Evolutionary conservation across 1,284 basidiomycete species (phyloP).

Genomic region (Chondrostereum purpureum): DNA sequence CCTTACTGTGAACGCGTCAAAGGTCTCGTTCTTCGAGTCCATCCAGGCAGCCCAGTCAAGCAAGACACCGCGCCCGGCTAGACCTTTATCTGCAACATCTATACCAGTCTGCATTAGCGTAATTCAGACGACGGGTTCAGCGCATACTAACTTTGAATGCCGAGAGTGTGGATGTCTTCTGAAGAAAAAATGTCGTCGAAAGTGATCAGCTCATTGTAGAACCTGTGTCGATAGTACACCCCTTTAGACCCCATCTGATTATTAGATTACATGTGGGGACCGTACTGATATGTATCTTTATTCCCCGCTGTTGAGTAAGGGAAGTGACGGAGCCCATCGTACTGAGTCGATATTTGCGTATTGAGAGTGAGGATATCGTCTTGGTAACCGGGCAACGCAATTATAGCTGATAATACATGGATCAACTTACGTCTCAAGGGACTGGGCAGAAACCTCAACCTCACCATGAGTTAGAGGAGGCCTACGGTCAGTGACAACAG

Average conservation of each 20-base stretch:
- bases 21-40: conserved; percentile 4
- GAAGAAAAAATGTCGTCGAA: conserved; percentile 10
- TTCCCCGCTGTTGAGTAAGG: conserved; percentile 10
- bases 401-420: too few relatives aligned
- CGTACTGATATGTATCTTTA: conserved; percentile 8
- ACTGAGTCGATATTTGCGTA: conserved; percentile 13
- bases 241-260: neutral
- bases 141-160: conserved; percentile 11
- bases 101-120: neutral
- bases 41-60: conserved; percentile 7
- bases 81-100: conserved; percentile 10
- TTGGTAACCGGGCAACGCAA: conserved; percentile 7
- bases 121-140: neutral
- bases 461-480: conserved; percentile 7
- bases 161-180: conserved; percentile 6
- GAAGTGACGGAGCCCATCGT: conserved; percentile 12
- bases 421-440: too few relatives aligned
- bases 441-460: too few relatives aligned
- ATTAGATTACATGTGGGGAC: neutral
- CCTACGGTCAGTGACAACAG: conserved; percentile 2
- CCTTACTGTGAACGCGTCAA: conserved; percentile 5
- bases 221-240: conserved; percentile 1
- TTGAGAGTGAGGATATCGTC: conserved; percentile 12
- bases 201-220: conserved; percentile 13
- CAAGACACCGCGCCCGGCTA: conserved; percentile 10